phyloP scores from a whole-genome alignment of 768 basidiomycete genomes.

The Panellus pusillus region DNA sequence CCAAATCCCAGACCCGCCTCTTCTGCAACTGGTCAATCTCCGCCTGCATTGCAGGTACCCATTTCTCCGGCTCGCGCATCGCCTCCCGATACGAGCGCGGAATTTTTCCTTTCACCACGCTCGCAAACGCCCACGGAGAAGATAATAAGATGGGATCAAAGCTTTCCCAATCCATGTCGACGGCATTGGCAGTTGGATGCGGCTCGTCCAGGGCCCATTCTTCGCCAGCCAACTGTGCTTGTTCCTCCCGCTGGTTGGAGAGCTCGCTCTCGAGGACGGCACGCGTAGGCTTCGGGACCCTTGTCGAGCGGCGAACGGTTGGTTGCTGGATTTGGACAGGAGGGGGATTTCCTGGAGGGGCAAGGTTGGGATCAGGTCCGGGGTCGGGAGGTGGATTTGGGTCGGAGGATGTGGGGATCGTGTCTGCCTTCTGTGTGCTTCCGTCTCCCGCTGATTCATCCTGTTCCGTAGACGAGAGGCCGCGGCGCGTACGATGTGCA shows the following conservation, averaged over 20 bases:
- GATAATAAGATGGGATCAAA: background rate
- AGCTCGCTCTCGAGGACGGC: background rate
- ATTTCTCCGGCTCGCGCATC: constrained; percentile 8
- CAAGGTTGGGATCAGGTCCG: too few relatives aligned
- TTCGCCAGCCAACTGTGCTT: background rate
- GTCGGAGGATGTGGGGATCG: too few relatives aligned
- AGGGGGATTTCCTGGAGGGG: too few relatives aligned
- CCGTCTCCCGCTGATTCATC: too few relatives aligned
- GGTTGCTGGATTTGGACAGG: too few relatives aligned
- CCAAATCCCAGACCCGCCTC: constrained; percentile 4
- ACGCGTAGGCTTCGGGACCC: constrained; percentile 1
- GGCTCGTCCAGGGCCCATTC: background rate
- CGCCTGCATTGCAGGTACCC: constrained; percentile 8
- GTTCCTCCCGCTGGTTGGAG: background rate
- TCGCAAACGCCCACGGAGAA: constrained; percentile 8
- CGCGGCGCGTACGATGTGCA: constrained; percentile 7
- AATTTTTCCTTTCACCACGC: background rate
- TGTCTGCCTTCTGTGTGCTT: too few relatives aligned
- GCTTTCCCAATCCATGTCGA: constrained; percentile 2
- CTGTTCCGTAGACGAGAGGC: too few relatives aligned
- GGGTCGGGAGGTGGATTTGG: too few relatives aligned
- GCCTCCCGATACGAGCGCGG: constrained; percentile 12
- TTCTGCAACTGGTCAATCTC: constrained; percentile 4
- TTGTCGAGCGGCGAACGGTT: too few relatives aligned
- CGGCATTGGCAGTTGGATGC: constrained; percentile 1